Base-by-base conservation (phyloP, 345 rosid genomes). In the Pistacia integerrima region DNA sequence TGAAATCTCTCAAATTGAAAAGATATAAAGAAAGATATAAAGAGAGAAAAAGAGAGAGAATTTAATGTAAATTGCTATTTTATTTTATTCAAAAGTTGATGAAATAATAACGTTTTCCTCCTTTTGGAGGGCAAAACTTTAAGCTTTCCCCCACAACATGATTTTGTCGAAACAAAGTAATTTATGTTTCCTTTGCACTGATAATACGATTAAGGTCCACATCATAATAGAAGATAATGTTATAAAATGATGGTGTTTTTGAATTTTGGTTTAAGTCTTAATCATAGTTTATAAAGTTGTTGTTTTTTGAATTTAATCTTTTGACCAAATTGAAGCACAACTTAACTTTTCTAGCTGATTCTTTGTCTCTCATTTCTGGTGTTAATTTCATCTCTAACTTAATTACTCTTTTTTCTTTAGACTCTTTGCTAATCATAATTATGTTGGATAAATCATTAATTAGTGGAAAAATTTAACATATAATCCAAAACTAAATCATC, bases 241-340 rank as follows among this genome's bases (percentile, higher is more conserved):
- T 28, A 49, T 16, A 68, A 16, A 49, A 68, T 52, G 41, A 52
- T 52, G 25, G 17, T 30, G 46, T 17, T 30, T 51, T 69, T 52
- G 73, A 69, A 69, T 52, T 69, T 54, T 8, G 25, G 46, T 33
- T 33, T 52, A 1, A 69, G 73, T 17, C 60, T 52, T 69, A 54
- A 69, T 52, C 46, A 69, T 69, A 7, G 20, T 18, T 69, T 69
- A 52, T 30, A 69, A 69, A 30, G 44, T 30, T 52, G 7, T 4
- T 30, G 46, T 30, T 61, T 17, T 69, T 69, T 69, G 60, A 69
- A 69, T 30, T 52, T 41, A 9, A 17, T 8, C 72, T 69, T 69
- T 69, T 69, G 73, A 69, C 73, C 73, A 69, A 69, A 30, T 16
- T 16, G 22, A 11, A 16, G 72, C 41, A 68, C 72, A 28, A 38